phyloP scores from a whole-genome alignment of 176 grass and related monocot genomes.

The Lolium perenne region DNA sequence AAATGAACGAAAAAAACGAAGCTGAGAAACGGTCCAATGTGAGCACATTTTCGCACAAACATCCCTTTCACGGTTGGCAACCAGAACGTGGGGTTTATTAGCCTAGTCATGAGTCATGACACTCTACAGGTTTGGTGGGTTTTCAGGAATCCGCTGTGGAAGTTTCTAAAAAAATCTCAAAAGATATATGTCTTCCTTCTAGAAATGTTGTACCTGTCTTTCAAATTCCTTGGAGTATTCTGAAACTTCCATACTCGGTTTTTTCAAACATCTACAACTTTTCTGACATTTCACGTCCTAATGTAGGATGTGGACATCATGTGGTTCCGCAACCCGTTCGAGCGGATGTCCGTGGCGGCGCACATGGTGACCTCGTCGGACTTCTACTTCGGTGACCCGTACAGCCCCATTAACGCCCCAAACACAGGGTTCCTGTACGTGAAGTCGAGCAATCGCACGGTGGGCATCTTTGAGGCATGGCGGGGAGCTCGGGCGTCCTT shows the following conservation, averaged over 20 bases:
- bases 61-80: not conserved
- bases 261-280: not conserved
- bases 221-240: not conserved
- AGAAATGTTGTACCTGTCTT: no score
- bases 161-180: not conserved
- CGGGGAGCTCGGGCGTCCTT: constrained; percentile 37
- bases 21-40: not conserved
- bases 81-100: not conserved
- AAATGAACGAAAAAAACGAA: not conserved
- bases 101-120: not conserved
- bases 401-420: constrained; percentile 57
- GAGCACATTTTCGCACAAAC: not conserved
- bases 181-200: no score
- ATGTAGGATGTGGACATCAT: constrained; percentile 80
- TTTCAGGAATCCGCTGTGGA: not conserved
- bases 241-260: not conserved
- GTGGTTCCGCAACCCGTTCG: constrained; percentile 84
- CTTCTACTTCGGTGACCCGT: constrained; percentile 64
- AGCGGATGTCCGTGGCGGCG: constrained; percentile 59
- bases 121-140: not conserved
- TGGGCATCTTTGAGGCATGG: constrained; percentile 71
- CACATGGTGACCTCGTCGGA: constrained; percentile 78
- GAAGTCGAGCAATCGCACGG: constrained; percentile 55
- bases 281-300: not conserved
- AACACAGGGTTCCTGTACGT: constrained; percentile 87